Evolutionary conservation across 2,329 filamentous ascomycete genomes (phyloP).

Genomic region (Phialophora macrospora): DNA sequence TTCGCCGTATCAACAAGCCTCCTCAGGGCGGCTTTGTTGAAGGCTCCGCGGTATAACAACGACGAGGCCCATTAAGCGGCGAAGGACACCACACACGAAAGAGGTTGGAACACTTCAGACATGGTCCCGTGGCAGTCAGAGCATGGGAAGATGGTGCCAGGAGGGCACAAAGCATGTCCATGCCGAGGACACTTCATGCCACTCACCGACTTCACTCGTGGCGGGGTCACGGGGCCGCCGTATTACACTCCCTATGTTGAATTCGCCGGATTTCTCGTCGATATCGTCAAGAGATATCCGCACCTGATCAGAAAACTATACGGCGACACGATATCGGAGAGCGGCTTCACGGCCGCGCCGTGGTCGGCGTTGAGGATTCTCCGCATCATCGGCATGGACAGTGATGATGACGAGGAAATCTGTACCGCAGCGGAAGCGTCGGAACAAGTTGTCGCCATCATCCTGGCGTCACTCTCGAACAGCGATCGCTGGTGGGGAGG

Average conservation of each 20-base stretch:
- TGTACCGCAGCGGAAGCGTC: neutral
- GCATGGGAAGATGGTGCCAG: neutral
- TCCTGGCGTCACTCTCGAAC: neutral
- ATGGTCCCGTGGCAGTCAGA: neutral
- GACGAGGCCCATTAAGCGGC: neutral
- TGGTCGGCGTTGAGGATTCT: conserved; percentile 1
- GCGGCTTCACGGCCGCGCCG: neutral
- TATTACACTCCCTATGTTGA: neutral
- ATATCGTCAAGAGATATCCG: neutral
- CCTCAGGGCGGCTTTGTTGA: neutral
- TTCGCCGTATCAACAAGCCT: neutral
- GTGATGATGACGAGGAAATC: neutral
- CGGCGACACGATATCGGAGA: neutral
- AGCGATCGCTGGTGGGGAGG: neutral
- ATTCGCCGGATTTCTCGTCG: neutral
- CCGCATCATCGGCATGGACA: conserved; percentile 5
- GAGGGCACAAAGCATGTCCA: neutral
- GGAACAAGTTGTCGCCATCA: neutral
- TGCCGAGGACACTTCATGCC: neutral
- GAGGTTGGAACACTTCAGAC: neutral
- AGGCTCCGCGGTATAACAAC: neutral
- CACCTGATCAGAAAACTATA: neutral
- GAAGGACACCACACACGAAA: neutral
- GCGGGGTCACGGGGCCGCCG: neutral
- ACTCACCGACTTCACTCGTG: neutral